Evolutionary conservation across 148 eudicot genomes (phyloP), one percentile per base, ranked within the genome.

Genomic region (Polygonum aviculare): DNA sequence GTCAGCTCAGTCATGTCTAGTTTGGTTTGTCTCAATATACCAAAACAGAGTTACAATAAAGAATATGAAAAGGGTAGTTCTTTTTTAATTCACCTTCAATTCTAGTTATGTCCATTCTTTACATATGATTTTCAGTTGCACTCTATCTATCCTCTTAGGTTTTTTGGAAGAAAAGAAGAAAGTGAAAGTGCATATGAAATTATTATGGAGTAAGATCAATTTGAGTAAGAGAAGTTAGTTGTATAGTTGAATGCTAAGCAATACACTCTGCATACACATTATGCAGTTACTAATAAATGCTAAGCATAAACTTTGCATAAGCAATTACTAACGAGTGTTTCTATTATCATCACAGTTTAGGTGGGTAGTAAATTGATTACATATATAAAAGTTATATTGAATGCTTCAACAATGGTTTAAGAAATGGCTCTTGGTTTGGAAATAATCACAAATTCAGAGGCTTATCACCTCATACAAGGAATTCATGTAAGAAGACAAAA

Each of bases 11-110:
- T 33, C 26, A 12, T 8, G 36, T 26, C 15, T 26, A 2, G 35
- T 60, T 60, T 60, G 48, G 48, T 69, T 69, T 69, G 73, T 38
- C 73, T 69, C 73, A 69, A 41, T 38, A 38, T 22, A 19, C 47
- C 47, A 69, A 35, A 38, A 21, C 73, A 69, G 18, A 69, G 16
- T 41, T 12, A 45, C 41, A 38, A 9, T 38, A 1, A 36, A 38
- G 73, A 2, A 36, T 15, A 38, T 69, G 26, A 41, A 69, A 69
- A 38, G 48, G 73, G 22, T 22, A 69, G 11, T 69, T 69, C 44
- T 36, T 39, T 38, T 36, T 69, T n/a, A 14, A 21, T 10, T 0
- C n/a, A 15, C 39, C 8, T 16, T 38, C 10, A 16, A 69, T 69
- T 65, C 71, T 65, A 31, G 67, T 4, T 60, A 7, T 18, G n/a